Percentiles rank a stretch among this genome's conserved stretches.
These are phyloP conservation scores for Populus pruinosa DNA, from an alignment of 345 rosid species.

Conservation along the genomic window DNA sequence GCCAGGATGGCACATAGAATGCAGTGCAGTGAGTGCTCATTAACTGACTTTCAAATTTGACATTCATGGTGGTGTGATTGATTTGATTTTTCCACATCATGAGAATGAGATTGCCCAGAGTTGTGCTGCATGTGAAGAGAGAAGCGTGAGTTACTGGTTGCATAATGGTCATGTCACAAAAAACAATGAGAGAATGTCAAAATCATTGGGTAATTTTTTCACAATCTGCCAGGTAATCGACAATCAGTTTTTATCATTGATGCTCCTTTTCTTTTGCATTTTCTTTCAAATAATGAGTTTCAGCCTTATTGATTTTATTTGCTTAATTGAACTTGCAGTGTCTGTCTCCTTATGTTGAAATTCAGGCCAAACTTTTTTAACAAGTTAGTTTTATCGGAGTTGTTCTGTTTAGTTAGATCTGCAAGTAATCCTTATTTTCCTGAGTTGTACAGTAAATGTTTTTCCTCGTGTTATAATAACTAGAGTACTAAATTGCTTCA, in stretches of 20 bases:
- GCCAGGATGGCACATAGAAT: conserved; percentile 98
- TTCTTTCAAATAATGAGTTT: not conserved
- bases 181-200: conserved; percentile 81
- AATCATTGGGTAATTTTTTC: conserved; percentile 65
- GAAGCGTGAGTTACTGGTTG: conserved; percentile 69
- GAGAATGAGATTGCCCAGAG: conserved; percentile 94
- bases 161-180: conserved; percentile 93
- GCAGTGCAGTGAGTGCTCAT: conserved; percentile 95
- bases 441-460: not conserved
- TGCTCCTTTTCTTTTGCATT: not conserved
- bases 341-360: not conserved
- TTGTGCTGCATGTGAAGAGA: conserved; percentile 59
- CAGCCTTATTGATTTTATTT: not conserved
- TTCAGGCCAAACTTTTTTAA: too few relatives aligned
- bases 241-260: not conserved
- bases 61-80: conserved; percentile 86
- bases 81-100: conserved; percentile 76
- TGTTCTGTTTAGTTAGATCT: not conserved
- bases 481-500: not conserved
- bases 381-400: not conserved
- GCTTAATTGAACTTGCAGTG: not conserved
- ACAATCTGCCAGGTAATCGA: conserved; percentile 60
- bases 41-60: conserved; percentile 66
- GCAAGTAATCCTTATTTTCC: not conserved
- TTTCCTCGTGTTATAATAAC: not conserved